Evolutionary conservation across 1,284 basidiomycete species (phyloP).

Genomic region (Ustanciosporium gigantosporum): DNA sequence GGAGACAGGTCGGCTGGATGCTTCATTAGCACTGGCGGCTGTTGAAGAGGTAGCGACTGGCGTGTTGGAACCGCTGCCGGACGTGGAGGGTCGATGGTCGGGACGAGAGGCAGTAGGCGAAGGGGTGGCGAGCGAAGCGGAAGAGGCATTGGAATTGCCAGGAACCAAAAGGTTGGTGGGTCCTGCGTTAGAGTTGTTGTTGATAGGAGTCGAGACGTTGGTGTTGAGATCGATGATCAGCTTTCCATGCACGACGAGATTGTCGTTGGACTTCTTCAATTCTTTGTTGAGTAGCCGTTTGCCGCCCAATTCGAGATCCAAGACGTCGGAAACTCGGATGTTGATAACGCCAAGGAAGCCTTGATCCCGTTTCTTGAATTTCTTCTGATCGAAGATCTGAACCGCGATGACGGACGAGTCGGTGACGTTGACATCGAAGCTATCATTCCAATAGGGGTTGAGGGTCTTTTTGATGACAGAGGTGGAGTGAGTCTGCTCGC

Average conservation of each 20-base stretch:
- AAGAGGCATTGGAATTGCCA: slow-evolving; percentile 42
- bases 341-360: slow-evolving; percentile 94
- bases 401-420: slow-evolving; percentile 88
- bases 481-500: slow-evolving; percentile 89
- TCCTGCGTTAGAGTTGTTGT: slow-evolving; percentile 48
- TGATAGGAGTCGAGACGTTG: slow-evolving; percentile 55
- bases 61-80: slow-evolving; percentile 20
- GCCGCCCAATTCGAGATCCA: slow-evolving; percentile 84
- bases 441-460: slow-evolving; percentile 61
- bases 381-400: slow-evolving; percentile 95
- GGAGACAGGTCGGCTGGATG: slow-evolving; percentile 26
- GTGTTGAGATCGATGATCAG: slow-evolving; percentile 61
- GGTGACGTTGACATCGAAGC: slow-evolving; percentile 69
- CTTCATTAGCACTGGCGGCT: slow-evolving; percentile 10
- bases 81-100: slow-evolving; percentile 21
- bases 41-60: slow-evolving; percentile 14
- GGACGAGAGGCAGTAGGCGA: slow-evolving; percentile 12
- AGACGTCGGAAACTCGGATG: slow-evolving; percentile 81
- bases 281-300: slow-evolving; percentile 69
- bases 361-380: slow-evolving; percentile 92
- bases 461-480: slow-evolving; percentile 63
- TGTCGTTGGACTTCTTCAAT: slow-evolving; percentile 60
- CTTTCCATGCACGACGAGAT: slow-evolving; percentile 60
- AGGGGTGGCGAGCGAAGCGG: slow-evolving; percentile 42
- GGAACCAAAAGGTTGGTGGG: slow-evolving; percentile 39